Percentiles rank a stretch among this genome's conserved stretches.
Evolutionary conservation across 1,284 basidiomycete species (phyloP).

Genomic region (Rhodotorula sp.): DNA sequence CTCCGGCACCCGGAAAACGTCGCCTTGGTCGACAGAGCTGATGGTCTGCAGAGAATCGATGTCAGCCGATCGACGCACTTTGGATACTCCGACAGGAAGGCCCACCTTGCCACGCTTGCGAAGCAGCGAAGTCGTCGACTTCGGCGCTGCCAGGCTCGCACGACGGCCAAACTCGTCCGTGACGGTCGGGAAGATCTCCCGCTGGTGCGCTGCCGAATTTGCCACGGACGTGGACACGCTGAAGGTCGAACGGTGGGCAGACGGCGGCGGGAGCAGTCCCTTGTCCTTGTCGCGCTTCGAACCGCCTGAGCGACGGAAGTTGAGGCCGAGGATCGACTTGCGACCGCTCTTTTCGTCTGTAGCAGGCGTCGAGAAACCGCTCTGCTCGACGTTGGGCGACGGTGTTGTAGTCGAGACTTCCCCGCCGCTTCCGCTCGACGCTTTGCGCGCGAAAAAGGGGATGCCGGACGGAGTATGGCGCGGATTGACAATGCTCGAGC

Average conservation of each 20-base stretch:
- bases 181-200: not conserved
- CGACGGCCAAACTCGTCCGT: constrained; percentile 71
- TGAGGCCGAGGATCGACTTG: constrained; percentile 46
- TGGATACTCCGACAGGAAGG: constrained; percentile 7
- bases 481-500: constrained; percentile 45
- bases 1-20: constrained; percentile 66
- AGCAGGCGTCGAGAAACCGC: not conserved
- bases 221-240: constrained; percentile 15
- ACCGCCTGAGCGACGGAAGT: constrained; percentile 41
- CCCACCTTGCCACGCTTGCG: constrained; percentile 86
- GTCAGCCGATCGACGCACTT: constrained; percentile 1
- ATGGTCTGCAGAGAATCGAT: constrained; percentile 27
- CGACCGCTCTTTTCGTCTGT: constrained; percentile 37
- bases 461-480: constrained; percentile 90
- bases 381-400: constrained; percentile 25
- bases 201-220: constrained; percentile 9
- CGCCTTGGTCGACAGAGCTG: constrained; percentile 58
- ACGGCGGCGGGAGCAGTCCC: constrained; percentile 16
- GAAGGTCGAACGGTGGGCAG: constrained; percentile 13
- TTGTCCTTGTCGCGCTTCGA: constrained; percentile 38
- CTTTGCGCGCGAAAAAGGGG: constrained; percentile 82
- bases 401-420: constrained; percentile 47
- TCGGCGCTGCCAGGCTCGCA: constrained; percentile 61
- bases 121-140: constrained; percentile 63
- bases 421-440: constrained; percentile 37